Percentiles rank a stretch among this genome's conserved stretches.
phyloP scores from a whole-genome alignment of 768 basidiomycete species.

The Lactarius vividus region DNA sequence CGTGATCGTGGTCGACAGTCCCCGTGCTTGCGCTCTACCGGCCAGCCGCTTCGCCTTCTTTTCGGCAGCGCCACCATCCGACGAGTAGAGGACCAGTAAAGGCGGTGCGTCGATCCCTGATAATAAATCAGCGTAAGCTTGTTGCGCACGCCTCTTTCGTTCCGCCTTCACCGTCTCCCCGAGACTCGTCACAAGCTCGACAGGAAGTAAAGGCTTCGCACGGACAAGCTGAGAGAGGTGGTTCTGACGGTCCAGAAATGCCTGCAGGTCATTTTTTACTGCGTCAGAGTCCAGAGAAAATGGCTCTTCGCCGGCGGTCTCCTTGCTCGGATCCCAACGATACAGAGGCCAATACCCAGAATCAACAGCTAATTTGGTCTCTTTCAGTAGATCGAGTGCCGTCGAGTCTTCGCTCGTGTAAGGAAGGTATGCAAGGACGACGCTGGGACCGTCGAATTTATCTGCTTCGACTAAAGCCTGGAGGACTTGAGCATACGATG shows the following conservation, averaged over 20 bases:
- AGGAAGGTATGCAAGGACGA: slow-evolving; percentile 93
- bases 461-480: slow-evolving; percentile 92
- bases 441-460: slow-evolving; percentile 80
- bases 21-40: slow-evolving; percentile 78
- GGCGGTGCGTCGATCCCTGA: slow-evolving; percentile 86
- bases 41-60: slow-evolving; percentile 90
- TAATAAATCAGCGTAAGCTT: slow-evolving; percentile 81
- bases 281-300: slow-evolving; percentile 92
- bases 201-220: slow-evolving; percentile 73
- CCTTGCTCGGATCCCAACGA: slow-evolving; percentile 92
- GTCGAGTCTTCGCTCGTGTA: slow-evolving; percentile 73
- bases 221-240: slow-evolving; percentile 92
- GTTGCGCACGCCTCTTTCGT: slow-evolving; percentile 74
- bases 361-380: slow-evolving; percentile 95
- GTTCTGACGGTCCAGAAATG: slow-evolving; percentile 95
- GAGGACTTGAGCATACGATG: slow-evolving; percentile 91
- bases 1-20: slow-evolving; percentile 69
- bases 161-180: slow-evolving; percentile 85
- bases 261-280: slow-evolving; percentile 88
- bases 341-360: slow-evolving; percentile 98
- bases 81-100: slow-evolving; percentile 86
- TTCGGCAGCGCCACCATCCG: slow-evolving; percentile 94
- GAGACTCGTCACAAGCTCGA: slow-evolving; percentile 77
- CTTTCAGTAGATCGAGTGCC: slow-evolving; percentile 90
- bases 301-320: slow-evolving; percentile 69